Conservation (phyloP, 2,329 filamentous ascomycete species). For the Ciborinia camelliae region DNA sequence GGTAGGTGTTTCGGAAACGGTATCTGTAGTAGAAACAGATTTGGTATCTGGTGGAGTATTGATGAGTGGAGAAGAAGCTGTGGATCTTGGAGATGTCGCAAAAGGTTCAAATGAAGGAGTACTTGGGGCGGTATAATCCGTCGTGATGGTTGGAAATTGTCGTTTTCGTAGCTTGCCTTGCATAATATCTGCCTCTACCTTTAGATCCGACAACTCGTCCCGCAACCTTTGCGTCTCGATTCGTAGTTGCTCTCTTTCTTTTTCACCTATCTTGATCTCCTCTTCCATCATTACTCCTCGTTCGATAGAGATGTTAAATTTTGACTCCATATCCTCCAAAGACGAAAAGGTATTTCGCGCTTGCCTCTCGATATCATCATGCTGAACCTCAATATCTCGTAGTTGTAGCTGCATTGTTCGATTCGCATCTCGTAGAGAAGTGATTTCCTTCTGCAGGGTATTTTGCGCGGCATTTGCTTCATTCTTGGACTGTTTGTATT, state of each 20-base stretch:
- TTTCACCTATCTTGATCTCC: slow-evolving; percentile 85
- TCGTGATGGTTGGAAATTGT: slow-evolving; percentile 57
- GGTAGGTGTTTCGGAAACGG: slow-evolving; percentile 66
- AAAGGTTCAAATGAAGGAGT: slow-evolving; percentile 59
- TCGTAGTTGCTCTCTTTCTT: slow-evolving; percentile 82
- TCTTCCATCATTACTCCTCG: slow-evolving; percentile 90
- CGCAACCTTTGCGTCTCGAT: slow-evolving; percentile 88
- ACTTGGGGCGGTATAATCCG: slow-evolving; percentile 59
- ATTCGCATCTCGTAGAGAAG: slow-evolving; percentile 79
- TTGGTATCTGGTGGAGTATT: slow-evolving; percentile 77
- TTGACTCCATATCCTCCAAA: slow-evolving; percentile 93
- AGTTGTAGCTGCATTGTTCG: slow-evolving; percentile 77
- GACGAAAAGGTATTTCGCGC: slow-evolving; percentile 94
- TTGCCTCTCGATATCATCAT: slow-evolving; percentile 97
- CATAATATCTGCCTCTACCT: slow-evolving; percentile 90
- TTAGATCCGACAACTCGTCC: slow-evolving; percentile 88
- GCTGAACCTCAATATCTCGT: slow-evolving; percentile 93
- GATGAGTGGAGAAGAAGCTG: slow-evolving; percentile 85
- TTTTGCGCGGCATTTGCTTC: slow-evolving; percentile 85
- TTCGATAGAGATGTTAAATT: slow-evolving; percentile 94
- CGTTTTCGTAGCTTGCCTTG: slow-evolving; percentile 87
- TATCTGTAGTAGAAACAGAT: slow-evolving; percentile 54
- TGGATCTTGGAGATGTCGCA: slow-evolving; percentile 74
- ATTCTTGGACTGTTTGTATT: slow-evolving; percentile 91
- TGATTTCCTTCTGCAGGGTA: slow-evolving; percentile 91